Base-by-base conservation (phyloP, 192 early-diverging fungal species). In the Paraglomus occultum region DNA sequence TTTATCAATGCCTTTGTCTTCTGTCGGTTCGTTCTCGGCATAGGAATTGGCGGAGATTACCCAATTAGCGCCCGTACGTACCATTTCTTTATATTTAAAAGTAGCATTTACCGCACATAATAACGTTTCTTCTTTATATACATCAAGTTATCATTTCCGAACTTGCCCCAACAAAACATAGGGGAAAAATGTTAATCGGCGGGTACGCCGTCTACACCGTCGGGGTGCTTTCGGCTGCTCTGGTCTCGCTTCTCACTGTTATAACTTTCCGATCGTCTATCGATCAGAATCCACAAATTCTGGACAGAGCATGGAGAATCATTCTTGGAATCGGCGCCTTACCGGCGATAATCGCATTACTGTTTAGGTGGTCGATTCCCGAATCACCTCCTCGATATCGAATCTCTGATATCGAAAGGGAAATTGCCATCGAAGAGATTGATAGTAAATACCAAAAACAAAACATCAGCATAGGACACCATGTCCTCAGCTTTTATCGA, bases 151-250 rank as follows among this genome's bases (percentile, higher is more conserved):
- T 98, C 64, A 93, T 93, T 31, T 91, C 93, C 52, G 95, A 98
- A 83, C 96, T 92, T 73, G 88, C 95, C 44, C 82, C 88, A 52
- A 81, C 88, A 60, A 78, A 85, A 43, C 85, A 88, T 76, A 88
- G 95, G 51, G 95, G 95, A 51, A 85, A 83, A 73, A 84, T 94
- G 82, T 88, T 94, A 45, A 76, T 84, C 1, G 82, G 77, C 17
- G 89, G 95, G 53, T 97, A 95, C 81, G 88, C 93, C 69, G 94
- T 92, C 90, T 94, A 97, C 74, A 93, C 94, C 59, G 84, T 97
- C 65, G 95, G 95, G 67, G 92, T 91, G 64, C 77, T 97, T 23
- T 71, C 90, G 48, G 93, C 91, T 49, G 85, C 90, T 47, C 83
- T 94, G 42, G 87, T 94, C 54, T 84, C 87, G 23, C 70, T 93